Conservation (phyloP, 1,284 basidiomycete genomes). For the Paramarasmius palmivorus region DNA sequence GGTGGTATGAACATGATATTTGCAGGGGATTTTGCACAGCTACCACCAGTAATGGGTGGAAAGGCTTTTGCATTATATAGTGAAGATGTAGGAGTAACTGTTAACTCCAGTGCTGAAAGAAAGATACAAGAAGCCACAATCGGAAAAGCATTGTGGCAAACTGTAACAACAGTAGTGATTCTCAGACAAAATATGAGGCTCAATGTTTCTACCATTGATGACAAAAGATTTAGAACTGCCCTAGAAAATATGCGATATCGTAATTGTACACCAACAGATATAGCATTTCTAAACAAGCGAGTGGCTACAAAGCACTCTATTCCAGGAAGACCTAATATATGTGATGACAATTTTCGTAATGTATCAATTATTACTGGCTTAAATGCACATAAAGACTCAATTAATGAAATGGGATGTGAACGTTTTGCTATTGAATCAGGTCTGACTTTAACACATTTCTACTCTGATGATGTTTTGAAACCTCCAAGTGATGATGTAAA, state of each 20-base stretch:
- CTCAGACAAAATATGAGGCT: constrained; percentile 21
- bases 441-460: no score
- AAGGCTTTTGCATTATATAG: not conserved
- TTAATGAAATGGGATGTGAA: no score
- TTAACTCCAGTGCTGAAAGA: not conserved
- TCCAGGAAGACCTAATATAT: no score
- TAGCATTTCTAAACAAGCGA: constrained; percentile 13
- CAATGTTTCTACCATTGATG: not conserved
- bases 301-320: no score
- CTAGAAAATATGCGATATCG: no score
- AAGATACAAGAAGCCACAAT: not conserved
- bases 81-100: not conserved
- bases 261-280: constrained; percentile 14
- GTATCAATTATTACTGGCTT: no score
- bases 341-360: no score
- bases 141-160: constrained; percentile 15
- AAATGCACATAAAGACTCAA: no score
- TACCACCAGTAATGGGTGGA: constrained; percentile 15
- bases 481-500: no score
- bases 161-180: constrained; percentile 8
- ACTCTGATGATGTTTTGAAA: no score
- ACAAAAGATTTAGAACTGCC: constrained; percentile 11
- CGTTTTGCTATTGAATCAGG: no score
- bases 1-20: constrained; percentile 26
- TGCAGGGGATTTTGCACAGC: constrained; percentile 27